A percentile compares a stretch with the other conserved stretches of the same genome.
These are phyloP conservation scores for Trichaptum fuscoviolaceum DNA, from an alignment of 768 basidiomycete genomes.

Conservation along the genomic window DNA sequence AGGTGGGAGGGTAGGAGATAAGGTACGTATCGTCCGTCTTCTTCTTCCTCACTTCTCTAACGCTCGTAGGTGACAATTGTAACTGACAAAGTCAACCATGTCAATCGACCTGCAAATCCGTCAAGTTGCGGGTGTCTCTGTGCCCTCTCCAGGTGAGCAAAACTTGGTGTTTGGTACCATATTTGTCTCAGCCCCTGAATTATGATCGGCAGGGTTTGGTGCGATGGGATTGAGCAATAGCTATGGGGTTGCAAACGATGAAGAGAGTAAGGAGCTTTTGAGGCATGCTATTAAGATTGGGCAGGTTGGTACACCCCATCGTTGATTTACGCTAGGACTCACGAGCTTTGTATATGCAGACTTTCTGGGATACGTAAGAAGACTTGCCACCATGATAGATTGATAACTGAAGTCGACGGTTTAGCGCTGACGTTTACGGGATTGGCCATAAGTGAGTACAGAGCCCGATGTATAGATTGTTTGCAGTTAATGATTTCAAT, in stretches of 20 bases:
- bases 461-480: background rate
- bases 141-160: slow-evolving; percentile 8
- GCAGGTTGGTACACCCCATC: background rate
- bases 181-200: background rate
- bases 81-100: background rate
- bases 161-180: background rate
- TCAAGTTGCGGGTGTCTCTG: background rate
- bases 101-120: slow-evolving; percentile 3
- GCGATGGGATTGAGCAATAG: slow-evolving; percentile 9
- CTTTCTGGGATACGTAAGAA: slow-evolving; percentile 11
- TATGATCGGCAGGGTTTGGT: slow-evolving; percentile 8
- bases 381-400: no score
- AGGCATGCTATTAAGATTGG: slow-evolving; percentile 11
- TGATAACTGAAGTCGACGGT: background rate
- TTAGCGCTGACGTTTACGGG: slow-evolving; percentile 10
- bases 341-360: background rate
- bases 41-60: background rate
- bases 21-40: background rate
- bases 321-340: background rate
- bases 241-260: slow-evolving; percentile 8
- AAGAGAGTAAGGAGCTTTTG: slow-evolving; percentile 10
- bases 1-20: background rate
- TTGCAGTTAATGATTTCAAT: background rate
- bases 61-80: background rate
- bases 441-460: slow-evolving; percentile 9